Percentiles rank a stretch among this genome's conserved stretches.
phyloP scores from a whole-genome alignment of 2,329 filamentous ascomycete species.

The Sordariomycetes sp. region DNA sequence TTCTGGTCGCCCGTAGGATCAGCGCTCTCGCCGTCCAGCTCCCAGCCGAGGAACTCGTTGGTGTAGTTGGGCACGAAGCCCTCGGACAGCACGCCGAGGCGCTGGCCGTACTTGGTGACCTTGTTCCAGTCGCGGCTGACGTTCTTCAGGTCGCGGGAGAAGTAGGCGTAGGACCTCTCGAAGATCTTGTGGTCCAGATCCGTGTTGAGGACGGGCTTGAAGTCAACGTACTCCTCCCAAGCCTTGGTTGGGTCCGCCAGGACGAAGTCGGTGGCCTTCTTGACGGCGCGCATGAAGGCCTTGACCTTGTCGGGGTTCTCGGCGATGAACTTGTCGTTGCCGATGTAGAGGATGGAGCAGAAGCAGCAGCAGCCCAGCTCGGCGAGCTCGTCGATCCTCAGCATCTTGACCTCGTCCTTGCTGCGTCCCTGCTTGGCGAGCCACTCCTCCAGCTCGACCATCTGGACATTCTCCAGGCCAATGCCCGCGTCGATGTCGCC shows the following conservation, averaged over 20 bases:
- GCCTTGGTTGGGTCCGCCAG: slow-evolving; percentile 52
- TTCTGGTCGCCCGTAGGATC: slow-evolving; percentile 68
- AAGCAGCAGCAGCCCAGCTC: slow-evolving; percentile 79
- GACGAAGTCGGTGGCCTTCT: slow-evolving; percentile 65
- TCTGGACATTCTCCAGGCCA: slow-evolving; percentile 73
- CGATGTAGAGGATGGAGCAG: slow-evolving; percentile 74
- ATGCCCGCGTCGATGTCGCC: slow-evolving; percentile 67
- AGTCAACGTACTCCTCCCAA: slow-evolving; percentile 60
- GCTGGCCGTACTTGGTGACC: slow-evolving; percentile 68
- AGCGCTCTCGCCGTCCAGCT: slow-evolving; percentile 50
- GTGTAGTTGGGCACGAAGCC: slow-evolving; percentile 66
- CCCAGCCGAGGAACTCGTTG: slow-evolving; percentile 61
- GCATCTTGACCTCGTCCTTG: slow-evolving; percentile 65
- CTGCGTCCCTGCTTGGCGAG: slow-evolving; percentile 53
- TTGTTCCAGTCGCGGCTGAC: slow-evolving; percentile 67
- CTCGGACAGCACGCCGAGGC: slow-evolving; percentile 56
- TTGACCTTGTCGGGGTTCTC: slow-evolving; percentile 56
- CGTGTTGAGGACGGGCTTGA: slow-evolving; percentile 64
- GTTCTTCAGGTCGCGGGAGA: slow-evolving; percentile 66
- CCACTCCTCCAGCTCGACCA: slow-evolving; percentile 76
- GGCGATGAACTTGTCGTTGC: slow-evolving; percentile 62
- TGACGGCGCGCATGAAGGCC: slow-evolving; percentile 64
- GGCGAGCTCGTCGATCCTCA: slow-evolving; percentile 71
- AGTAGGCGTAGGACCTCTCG: slow-evolving; percentile 70
- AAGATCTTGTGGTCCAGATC: slow-evolving; percentile 69